Base-by-base conservation (phyloP, 1,284 basidiomycete species). In the Fomitopsis schrenkii region DNA sequence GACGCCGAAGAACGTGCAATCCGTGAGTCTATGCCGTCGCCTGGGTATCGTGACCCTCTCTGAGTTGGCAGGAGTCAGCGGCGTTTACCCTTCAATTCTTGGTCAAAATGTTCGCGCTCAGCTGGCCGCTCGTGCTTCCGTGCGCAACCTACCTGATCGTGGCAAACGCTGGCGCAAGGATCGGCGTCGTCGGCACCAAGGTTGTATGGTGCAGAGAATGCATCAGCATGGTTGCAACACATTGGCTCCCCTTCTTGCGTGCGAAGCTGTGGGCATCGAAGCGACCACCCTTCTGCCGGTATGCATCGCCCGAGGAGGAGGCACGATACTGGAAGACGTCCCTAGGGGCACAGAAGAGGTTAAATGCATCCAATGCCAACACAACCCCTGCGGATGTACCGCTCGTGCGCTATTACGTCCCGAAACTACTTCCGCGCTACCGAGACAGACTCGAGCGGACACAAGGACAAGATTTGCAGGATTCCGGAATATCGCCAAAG, bases 401-500 rank as follows among this genome's bases (percentile, higher is more conserved):
- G 19, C 61, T 72, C 30, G 61, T 72, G 57, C 64, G 56, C 46
- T 70, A 69, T 26, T 72, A 72, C 56, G 62, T 63, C 17, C 72
- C 72, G n/a, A 66, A 64, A 7, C 57, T 71, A 5, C 66, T 71
- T 6, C 72, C 72, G 10, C 28, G 6, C 28, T 72, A 72, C 53
- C 64, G 70, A 14, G 14, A 48, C 57, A 19, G 66, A 68, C 35
- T 58, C 61, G 26, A 33, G 9, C 3, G 48, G 15, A 30, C 26
- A 12, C 15, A 26, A 15, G 14, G 17, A 3, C 15, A 30, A 15
- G 68, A 72, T 53, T 65, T 59, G 36, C 60, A 17, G n/a, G 70
- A 73, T 38, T 64, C 66, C 28, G 58, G 62, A 15, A 61, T 78
- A 44, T 67, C 77, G 1, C 66, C 72, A 10, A 69, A 59, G 46